A percentile compares a stretch with the other conserved stretches of the same genome.
These are phyloP conservation scores for Coccinonectria pachysandricola DNA, from an alignment of 2,329 filamentous ascomycete species.

Conservation along the genomic window DNA sequence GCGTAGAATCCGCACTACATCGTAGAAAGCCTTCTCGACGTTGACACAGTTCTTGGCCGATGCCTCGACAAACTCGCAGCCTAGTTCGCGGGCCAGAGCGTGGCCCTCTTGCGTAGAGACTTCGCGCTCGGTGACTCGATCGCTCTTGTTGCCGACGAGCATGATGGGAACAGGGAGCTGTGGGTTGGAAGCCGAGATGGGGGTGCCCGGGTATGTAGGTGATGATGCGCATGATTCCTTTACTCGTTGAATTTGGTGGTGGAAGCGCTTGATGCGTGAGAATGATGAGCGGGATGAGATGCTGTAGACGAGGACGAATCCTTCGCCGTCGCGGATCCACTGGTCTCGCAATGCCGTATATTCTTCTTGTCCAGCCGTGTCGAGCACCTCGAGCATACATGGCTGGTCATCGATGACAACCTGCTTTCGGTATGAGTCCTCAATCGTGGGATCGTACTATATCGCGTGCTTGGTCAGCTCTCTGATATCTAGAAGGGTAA, in stretches of 20 bases:
- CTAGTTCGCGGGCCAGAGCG: slow-evolving; percentile 79
- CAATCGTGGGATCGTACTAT: slow-evolving; percentile 78
- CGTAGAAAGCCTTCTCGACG: slow-evolving; percentile 96
- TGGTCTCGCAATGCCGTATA: slow-evolving; percentile 95
- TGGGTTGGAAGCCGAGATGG: slow-evolving; percentile 48
- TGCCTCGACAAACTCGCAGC: slow-evolving; percentile 93
- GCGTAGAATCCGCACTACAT: slow-evolving; percentile 84
- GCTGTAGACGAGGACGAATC: slow-evolving; percentile 95
- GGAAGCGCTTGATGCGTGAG: slow-evolving; percentile 86
- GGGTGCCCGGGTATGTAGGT: slow-evolving; percentile 66
- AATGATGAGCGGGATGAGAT: slow-evolving; percentile 96
- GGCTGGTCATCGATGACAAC: slow-evolving; percentile 90
- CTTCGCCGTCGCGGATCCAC: slow-evolving; percentile 97
- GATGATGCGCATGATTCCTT: slow-evolving; percentile 80
- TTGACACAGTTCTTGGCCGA: slow-evolving; percentile 98
- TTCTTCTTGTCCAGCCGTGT: slow-evolving; percentile 96
- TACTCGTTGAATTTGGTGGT: slow-evolving; percentile 93
- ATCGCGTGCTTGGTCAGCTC: slow-evolving; percentile 7
- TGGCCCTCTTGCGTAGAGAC: slow-evolving; percentile 95
- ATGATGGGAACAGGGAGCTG: slow-evolving; percentile 80
- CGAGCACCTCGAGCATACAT: slow-evolving; percentile 94
- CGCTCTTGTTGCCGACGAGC: slow-evolving; percentile 98
- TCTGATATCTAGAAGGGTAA: too few relatives aligned
- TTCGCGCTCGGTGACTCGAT: slow-evolving; percentile 88
- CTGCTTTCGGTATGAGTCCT: slow-evolving; percentile 81